Evolutionary conservation across 2,329 filamentous ascomycete species (phyloP).

Genomic region (Beauveria brongniartii): DNA sequence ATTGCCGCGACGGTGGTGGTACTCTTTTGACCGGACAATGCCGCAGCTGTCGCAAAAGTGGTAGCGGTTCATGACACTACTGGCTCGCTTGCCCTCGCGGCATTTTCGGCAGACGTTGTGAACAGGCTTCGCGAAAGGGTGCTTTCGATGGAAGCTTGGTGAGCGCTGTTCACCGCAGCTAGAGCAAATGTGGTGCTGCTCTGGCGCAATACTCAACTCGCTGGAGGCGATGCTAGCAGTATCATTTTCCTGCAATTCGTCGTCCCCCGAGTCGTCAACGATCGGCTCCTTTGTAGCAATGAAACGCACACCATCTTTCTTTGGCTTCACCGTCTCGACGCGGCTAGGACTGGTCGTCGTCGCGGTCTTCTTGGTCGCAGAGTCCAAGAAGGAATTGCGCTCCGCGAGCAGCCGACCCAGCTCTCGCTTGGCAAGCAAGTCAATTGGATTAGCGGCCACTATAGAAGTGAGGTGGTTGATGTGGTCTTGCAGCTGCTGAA

Average conservation of each 20-base stretch:
- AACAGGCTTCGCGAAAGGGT: conserved; percentile 22
- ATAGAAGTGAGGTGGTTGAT: neutral
- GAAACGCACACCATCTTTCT: neutral
- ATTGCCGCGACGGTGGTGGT: conserved; percentile 20
- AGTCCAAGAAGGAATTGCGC: neutral
- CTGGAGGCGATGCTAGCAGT: neutral
- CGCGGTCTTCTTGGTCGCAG: conserved; percentile 4
- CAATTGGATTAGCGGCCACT: neutral
- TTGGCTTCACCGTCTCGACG: neutral
- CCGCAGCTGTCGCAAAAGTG: conserved; percentile 38
- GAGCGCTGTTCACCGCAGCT: conserved; percentile 29
- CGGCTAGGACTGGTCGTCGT: neutral
- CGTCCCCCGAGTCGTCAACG: neutral
- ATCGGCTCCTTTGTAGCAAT: neutral
- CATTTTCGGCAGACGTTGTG: conserved; percentile 29
- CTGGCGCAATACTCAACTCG: neutral
- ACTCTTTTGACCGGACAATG: conserved; percentile 30
- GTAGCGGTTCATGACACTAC: conserved; percentile 17
- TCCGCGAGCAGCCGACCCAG: neutral
- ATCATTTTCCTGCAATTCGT: neutral
- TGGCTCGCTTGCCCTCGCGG: conserved; percentile 19
- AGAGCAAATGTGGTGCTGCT: conserved; percentile 26
- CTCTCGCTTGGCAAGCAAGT: neutral
- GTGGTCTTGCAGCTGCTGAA: neutral
- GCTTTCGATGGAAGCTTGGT: conserved; percentile 24